phyloP scores from a whole-genome alignment of 805 yeast genomes.

The Candida montana region DNA sequence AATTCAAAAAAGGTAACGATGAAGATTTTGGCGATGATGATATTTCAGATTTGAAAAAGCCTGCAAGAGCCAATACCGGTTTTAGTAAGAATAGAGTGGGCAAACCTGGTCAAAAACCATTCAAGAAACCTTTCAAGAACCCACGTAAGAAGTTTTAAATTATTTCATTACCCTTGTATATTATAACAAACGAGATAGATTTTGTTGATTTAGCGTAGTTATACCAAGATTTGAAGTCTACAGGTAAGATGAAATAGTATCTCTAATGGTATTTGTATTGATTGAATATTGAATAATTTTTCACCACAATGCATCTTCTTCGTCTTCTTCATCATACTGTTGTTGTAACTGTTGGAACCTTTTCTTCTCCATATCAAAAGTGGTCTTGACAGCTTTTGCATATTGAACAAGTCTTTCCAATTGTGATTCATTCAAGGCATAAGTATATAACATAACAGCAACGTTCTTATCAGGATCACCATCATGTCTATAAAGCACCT shows the following conservation, averaged over 20 bases:
- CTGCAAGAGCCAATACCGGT: slow-evolving; percentile 14
- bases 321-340: slow-evolving; percentile 28
- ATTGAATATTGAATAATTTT: too few species aligned
- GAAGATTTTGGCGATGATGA: slow-evolving; percentile 52
- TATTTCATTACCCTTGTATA: too few species aligned
- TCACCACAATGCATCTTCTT: slow-evolving; percentile 27
- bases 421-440: slow-evolving; percentile 2
- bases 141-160: slow-evolving; percentile 52
- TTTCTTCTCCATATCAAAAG: slow-evolving; percentile 8
- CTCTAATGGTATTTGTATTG: too few species aligned
- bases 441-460: slow-evolving; percentile 3
- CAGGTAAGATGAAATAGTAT: too few species aligned
- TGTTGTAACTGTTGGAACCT: slow-evolving; percentile 21
- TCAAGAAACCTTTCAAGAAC: slow-evolving; percentile 44
- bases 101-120: slow-evolving; percentile 34
- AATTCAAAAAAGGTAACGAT: slow-evolving; percentile 64
- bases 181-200: too few species aligned
- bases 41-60: slow-evolving; percentile 32
- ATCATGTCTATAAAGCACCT: slow-evolving; percentile 8
- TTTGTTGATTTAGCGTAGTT: too few species aligned
- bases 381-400: neutral
- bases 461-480: slow-evolving; percentile 9
- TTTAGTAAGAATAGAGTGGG: slow-evolving; percentile 18
- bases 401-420: neutral
- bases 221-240: too few species aligned